phyloP scores from a whole-genome alignment of 2,329 filamentous ascomycete genomes.

The Dendryphion nanum region DNA sequence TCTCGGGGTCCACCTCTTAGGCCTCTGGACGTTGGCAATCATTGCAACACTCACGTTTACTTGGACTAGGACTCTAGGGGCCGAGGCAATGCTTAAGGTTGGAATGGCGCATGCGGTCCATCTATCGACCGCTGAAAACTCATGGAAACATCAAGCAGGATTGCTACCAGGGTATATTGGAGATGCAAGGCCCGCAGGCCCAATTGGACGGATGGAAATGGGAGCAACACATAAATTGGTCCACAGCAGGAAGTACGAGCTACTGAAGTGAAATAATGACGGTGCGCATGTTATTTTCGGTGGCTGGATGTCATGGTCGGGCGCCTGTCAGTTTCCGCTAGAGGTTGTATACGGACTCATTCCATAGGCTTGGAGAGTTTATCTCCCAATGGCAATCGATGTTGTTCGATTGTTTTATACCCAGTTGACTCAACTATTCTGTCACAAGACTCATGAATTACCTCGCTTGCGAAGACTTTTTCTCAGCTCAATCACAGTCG shows the following conservation, averaged over 20 bases:
- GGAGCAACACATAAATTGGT: constrained; percentile 4
- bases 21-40: constrained; percentile 5
- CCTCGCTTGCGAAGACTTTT: not conserved
- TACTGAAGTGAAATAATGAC: constrained; percentile 4
- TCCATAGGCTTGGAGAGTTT: not conserved
- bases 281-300: no score
- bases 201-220: constrained; percentile 5
- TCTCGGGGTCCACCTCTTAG: constrained; percentile 8
- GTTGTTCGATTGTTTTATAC: not conserved
- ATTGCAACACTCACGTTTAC: constrained; percentile 3
- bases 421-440: not conserved
- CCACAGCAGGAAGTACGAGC: constrained; percentile 4
- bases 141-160: no score
- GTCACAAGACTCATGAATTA: not conserved
- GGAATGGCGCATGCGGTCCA: constrained; percentile 6
- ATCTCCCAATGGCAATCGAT: not conserved
- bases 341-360: not conserved
- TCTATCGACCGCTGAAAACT: not conserved
- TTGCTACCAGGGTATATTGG: constrained; percentile 11
- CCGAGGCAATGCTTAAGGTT: constrained; percentile 10
- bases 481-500: not conserved
- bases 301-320: no score
- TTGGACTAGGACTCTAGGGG: constrained; percentile 4
- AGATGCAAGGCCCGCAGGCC: constrained; percentile 4
- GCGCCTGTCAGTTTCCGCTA: not conserved